A percentile compares a stretch with the other conserved stretches of the same genome.
phyloP scores from a whole-genome alignment of 805 yeast species.

The Clavispora santaluciae region DNA sequence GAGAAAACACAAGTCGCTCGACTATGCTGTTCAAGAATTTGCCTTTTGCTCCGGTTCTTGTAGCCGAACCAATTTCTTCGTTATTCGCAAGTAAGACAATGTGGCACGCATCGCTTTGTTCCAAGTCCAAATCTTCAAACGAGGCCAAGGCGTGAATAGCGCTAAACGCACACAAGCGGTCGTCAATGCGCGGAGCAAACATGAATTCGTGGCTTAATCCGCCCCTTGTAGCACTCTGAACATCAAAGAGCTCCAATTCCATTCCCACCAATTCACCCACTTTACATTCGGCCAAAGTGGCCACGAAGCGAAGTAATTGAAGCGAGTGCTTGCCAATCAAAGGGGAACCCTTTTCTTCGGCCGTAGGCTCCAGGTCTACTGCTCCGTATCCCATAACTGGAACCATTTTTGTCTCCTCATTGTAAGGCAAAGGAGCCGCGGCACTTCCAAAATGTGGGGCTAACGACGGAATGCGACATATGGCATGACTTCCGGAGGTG shows the following conservation, averaged over 20 bases:
- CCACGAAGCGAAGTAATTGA: slow-evolving; percentile 28
- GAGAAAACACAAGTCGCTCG: slow-evolving; percentile 9
- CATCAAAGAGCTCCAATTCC: slow-evolving; percentile 36
- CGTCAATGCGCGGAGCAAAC: slow-evolving; percentile 38
- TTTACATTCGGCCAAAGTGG: slow-evolving; percentile 18
- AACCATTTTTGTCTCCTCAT: slow-evolving; percentile 34
- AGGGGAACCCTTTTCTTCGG: slow-evolving; percentile 24
- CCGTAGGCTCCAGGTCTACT: slow-evolving; percentile 16
- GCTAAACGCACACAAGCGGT: slow-evolving; percentile 36
- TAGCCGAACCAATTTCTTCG: slow-evolving; percentile 39
- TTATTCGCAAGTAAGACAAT: slow-evolving; percentile 34
- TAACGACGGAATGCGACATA: slow-evolving; percentile 36
- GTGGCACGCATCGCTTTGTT: slow-evolving; percentile 23
- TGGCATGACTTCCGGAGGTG: slow-evolving; percentile 30
- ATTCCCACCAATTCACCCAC: slow-evolving; percentile 24
- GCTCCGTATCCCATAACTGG: slow-evolving; percentile 32
- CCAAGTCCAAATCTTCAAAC: slow-evolving; percentile 6
- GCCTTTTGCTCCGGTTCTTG: slow-evolving; percentile 38
- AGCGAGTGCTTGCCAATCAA: slow-evolving; percentile 29
- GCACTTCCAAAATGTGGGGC: slow-evolving; percentile 35
- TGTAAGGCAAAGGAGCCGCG: slow-evolving; percentile 23
- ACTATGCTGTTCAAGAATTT: slow-evolving; percentile 24
- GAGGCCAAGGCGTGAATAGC: slow-evolving; percentile 31
- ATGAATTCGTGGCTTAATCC: slow-evolving; percentile 35
- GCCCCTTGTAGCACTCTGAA: slow-evolving; percentile 32